Evolutionary conservation across 768 basidiomycete species (phyloP).

Genomic region (Boletus coccyginus): DNA sequence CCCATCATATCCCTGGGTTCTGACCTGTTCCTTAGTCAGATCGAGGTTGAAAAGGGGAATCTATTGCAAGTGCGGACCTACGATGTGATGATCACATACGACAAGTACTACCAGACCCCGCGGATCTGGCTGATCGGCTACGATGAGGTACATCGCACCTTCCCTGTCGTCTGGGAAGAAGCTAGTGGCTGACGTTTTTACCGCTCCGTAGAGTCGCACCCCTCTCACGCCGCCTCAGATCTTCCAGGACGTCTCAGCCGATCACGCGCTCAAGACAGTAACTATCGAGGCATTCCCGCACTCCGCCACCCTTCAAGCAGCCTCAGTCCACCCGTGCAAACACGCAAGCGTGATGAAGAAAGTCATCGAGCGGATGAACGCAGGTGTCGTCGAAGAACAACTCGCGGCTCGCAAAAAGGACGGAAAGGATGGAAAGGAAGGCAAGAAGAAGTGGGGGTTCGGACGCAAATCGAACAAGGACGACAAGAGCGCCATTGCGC

Average conservation of each 20-base stretch:
- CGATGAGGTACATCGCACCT: constrained; percentile 69
- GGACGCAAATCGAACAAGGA: constrained; percentile 66
- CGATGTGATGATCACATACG: constrained; percentile 99
- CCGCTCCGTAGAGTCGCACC: constrained; percentile 64
- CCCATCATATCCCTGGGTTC: not conserved
- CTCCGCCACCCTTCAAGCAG: constrained; percentile 77
- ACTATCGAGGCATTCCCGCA: constrained; percentile 99
- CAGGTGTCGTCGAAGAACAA: constrained; percentile 79
- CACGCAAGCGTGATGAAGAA: constrained; percentile 99
- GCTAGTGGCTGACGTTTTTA: not conserved
- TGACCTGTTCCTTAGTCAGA: constrained; percentile 40
- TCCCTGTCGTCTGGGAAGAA: not conserved
- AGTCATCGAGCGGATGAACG: constrained; percentile 98
- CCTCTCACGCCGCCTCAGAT: constrained; percentile 88
- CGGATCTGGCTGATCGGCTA: constrained; percentile 97
- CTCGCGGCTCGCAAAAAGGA: constrained; percentile 59
- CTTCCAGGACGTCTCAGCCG: constrained; percentile 95
- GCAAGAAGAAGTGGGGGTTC: constrained; percentile 84
- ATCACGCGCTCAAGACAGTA: constrained; percentile 97
- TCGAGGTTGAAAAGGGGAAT: constrained; percentile 72
- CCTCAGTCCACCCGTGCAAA: constrained; percentile 97
- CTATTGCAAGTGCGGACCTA: constrained; percentile 95
- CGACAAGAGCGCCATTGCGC: constrained; percentile 34
- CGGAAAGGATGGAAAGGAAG: constrained; percentile 47
- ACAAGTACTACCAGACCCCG: constrained; percentile 99